Evolutionary conservation across 2,329 filamentous ascomycete species (phyloP), one percentile per base, ranked within the genome.

Genomic region (Apiospora kogelbergensis): DNA sequence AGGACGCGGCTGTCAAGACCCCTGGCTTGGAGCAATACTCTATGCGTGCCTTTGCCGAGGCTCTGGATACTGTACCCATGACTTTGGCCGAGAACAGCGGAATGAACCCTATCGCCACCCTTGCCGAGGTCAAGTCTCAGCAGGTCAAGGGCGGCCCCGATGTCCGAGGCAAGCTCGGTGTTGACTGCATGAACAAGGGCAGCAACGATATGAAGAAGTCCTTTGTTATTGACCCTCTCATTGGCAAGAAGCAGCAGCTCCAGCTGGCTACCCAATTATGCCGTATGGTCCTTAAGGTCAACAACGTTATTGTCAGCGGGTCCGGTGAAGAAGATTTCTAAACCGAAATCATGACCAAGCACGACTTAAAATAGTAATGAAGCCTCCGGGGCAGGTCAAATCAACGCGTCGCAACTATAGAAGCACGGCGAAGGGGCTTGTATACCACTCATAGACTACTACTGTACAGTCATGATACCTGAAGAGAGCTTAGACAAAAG

Each of bases 11-110:
- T 57, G 91, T 95, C 78, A 93, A 97, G 90, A 97, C 94, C 67
- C 93, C 95, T 30, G 96, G 96, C n/a, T 89, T 99, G 46, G 95
- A 98, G 83, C 96, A 99, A 83, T 99, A 99, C 81, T 95, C 95
- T 73, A 99, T 99, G 95, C 93, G 96, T 71, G 96, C 96, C 30
- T 99, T 99, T 79, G 89, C 96, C 71, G 95, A 98, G 81, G 97
- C 96, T 6, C 89, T 99, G 44, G 96, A 99, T 81, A 88, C 93
- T 1, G 88, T 99, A 1, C 96, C 96, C 42, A 96, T 99, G 94
- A 94, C 96, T 1, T 87, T 99, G 70, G 95, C 96, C 11, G 95
- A 99, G 87, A 99, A 99, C 87, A 97, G 93, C 74, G 96, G 96
- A 71, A 86, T 98, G 72, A 97, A 94, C 82, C 94, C 96, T 20